Conservation (phyloP, 441 rosid species). For the Jatropha multifida region DNA sequence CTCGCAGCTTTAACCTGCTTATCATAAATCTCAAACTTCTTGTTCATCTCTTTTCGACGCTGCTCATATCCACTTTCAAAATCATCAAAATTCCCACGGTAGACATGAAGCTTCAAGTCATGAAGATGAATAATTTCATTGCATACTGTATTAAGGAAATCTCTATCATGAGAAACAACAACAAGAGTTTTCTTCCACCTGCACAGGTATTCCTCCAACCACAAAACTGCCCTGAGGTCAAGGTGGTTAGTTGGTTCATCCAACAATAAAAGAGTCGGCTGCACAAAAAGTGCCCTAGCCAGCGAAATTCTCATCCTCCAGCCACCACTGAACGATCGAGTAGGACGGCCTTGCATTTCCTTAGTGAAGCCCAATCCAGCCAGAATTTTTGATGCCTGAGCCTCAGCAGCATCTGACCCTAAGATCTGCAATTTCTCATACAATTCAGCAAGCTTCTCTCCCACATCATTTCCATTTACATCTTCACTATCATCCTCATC, state of each 20-base stretch:
- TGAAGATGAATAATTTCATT: slow-evolving; percentile 89
- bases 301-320: slow-evolving; percentile 98
- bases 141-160: slow-evolving; percentile 91
- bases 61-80: slow-evolving; percentile 69
- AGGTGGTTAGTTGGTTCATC: slow-evolving; percentile 76
- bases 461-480: slow-evolving; percentile 49
- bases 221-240: slow-evolving; percentile 89
- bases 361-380: slow-evolving; percentile 91
- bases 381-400: slow-evolving; percentile 90
- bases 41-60: slow-evolving; percentile 45
- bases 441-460: slow-evolving; percentile 76
- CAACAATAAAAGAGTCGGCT: slow-evolving; percentile 54
- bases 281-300: slow-evolving; percentile 88
- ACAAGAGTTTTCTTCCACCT: slow-evolving; percentile 93
- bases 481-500: slow-evolving; percentile 30
- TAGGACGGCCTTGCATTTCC: slow-evolving; percentile 75
- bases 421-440: slow-evolving; percentile 79
- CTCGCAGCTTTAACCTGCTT: slow-evolving; percentile 83
- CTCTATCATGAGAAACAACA: slow-evolving; percentile 94
- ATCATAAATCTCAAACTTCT: slow-evolving; percentile 46
- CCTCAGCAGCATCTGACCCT: slow-evolving; percentile 94
- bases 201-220: slow-evolving; percentile 88
- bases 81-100: slow-evolving; percentile 82
- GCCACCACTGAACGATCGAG: slow-evolving; percentile 55
- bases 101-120: slow-evolving; percentile 71